These are phyloP conservation scores for Podospora sp. DNA, from an alignment of 495 filamentous ascomycete genomes.

Conservation along the genomic window DNA sequence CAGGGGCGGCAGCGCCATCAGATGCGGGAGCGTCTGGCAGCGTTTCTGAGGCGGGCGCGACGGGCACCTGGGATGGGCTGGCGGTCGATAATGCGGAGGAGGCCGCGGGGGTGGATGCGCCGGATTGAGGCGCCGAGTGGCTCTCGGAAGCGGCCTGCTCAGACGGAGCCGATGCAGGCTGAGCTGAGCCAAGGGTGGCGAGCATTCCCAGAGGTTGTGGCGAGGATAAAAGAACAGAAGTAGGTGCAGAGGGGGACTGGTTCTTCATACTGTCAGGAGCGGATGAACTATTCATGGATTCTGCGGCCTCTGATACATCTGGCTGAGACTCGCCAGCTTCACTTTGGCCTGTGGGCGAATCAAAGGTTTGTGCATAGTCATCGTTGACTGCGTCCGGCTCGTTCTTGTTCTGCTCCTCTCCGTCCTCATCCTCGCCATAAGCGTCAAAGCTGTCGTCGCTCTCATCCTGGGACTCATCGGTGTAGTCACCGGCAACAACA, in stretches of 20 bases:
- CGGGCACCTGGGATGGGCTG: conserved; percentile 23
- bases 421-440: conserved; percentile 38
- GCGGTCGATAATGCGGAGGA: background rate
- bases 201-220: conserved; percentile 21
- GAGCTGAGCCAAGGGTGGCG: conserved; percentile 21
- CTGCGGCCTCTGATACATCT: conserved; percentile 46
- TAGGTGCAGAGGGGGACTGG: conserved; percentile 31
- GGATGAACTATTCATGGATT: conserved; percentile 44
- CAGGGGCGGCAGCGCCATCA: conserved; percentile 32
- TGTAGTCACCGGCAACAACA: conserved; percentile 36
- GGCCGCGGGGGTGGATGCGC: conserved; percentile 21
- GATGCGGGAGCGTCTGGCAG: conserved; percentile 12
- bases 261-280: conserved; percentile 35
- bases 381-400: conserved; percentile 40
- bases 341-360: conserved; percentile 44
- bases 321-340: conserved; percentile 40
- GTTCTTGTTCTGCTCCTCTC: conserved; percentile 24
- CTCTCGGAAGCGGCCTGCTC: conserved; percentile 18
- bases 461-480: conserved; percentile 31
- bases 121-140: conserved; percentile 18
- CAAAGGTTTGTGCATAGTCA: conserved; percentile 55
- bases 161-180: conserved; percentile 17
- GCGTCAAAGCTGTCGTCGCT: conserved; percentile 37
- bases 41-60: conserved; percentile 15
- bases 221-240: conserved; percentile 30